Evolutionary conservation across 805 yeast genomes (phyloP), one percentile per base, ranked within the genome.

Genomic region (Hanseniaspora lindneri): DNA sequence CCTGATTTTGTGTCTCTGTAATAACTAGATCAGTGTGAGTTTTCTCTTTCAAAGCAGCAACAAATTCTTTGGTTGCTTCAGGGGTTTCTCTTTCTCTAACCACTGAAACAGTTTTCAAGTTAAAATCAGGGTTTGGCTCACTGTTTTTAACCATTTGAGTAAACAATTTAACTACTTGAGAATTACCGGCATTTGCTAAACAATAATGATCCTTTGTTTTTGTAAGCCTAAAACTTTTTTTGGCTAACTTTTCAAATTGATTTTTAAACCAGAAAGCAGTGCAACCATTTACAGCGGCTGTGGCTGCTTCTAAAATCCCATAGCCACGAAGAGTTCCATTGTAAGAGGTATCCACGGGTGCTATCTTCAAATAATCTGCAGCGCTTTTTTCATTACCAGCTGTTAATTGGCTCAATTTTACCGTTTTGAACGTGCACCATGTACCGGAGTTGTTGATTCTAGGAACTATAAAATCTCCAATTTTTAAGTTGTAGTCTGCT

Each of bases 141-240:
- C 30, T 71, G 25, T 78, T 69, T 54, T 76, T 76, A 27, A 84
- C 95, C 47, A 92, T 75, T 65, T 92, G 99, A 42, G 86, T 73
- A 7, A 95, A 97, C 56, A 83, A 79, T 56, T 86, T 78, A 5
- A 96, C 95, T 10, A 92, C 99, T 25, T 92, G 94, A 7, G 95
- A 85, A 55, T 86, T 92, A 30, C 95, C 97, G 28, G 96, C 98
- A 58, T 89, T 92, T 66, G 92, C 97, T 53, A 92, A 79, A 54
- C 92, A 76, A 95, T 95, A 92, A 62, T 88, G 88, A 8, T 30
- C 53, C 11, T 41, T 25, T 16, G 39, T 44, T 40, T 43, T 33
- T 61, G 69, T 61, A 16, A 59, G 46, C 24, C 56, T 47, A 66
- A 60, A 62, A 76, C 83, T 63, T 80, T 46, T 19, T 16, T 9